A percentile compares a stretch with the other conserved stretches of the same genome.
Conservation (phyloP, 352 stramenopile species). For the Bremia lactucae region DNA sequence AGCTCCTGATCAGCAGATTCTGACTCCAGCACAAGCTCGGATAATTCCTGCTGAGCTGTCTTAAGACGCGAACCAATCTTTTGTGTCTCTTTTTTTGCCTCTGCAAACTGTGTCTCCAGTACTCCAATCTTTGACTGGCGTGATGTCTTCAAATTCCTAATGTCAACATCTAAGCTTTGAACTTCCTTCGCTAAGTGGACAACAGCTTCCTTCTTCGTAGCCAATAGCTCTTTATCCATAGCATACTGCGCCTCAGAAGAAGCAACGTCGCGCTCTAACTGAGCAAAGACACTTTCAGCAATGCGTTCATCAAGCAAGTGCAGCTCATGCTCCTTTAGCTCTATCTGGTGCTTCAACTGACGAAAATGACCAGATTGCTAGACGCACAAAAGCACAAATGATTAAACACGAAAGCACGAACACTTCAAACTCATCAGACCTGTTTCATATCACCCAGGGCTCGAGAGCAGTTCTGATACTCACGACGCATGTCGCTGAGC, state of each 20-base stretch:
- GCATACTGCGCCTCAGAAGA: constrained; percentile 65
- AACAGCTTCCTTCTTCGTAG: constrained; percentile 56
- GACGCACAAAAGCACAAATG: constrained; percentile 2
- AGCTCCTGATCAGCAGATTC: constrained; percentile 65
- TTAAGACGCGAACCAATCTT: constrained; percentile 51
- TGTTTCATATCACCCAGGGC: constrained; percentile 62
- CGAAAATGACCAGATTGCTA: constrained; percentile 65
- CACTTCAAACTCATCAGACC: constrained; percentile 20
- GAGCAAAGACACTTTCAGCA: constrained; percentile 61
- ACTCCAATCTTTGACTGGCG: constrained; percentile 71
- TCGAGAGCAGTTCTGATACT: constrained; percentile 51
- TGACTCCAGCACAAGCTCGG: constrained; percentile 58
- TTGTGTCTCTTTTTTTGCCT: constrained; percentile 68
- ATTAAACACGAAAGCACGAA: neutral
- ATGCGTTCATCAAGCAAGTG: constrained; percentile 72
- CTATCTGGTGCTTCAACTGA: constrained; percentile 62
- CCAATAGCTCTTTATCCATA: constrained; percentile 47
- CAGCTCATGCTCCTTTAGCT: constrained; percentile 79
- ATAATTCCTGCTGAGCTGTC: constrained; percentile 52
- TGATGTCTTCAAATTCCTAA: constrained; percentile 73
- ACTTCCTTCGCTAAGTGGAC: constrained; percentile 70
- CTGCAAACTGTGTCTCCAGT: constrained; percentile 61
- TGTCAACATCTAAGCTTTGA: constrained; percentile 60
- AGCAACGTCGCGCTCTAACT: constrained; percentile 63
- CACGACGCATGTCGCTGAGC: constrained; percentile 53